Evolutionary conservation across 2,329 filamentous ascomycete species (phyloP).

Genomic region (Penicillium sp.): DNA sequence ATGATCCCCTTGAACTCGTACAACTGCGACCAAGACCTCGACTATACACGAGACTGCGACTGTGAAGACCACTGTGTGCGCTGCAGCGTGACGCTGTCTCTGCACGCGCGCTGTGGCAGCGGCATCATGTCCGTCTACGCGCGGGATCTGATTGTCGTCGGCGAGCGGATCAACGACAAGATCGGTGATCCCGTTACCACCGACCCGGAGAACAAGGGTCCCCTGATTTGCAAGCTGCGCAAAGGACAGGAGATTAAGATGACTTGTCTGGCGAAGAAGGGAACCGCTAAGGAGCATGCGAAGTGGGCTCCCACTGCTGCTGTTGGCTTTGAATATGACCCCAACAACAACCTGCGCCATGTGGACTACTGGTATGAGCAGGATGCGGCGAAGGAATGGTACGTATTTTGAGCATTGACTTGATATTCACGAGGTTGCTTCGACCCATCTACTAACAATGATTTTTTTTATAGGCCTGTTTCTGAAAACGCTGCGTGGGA

Average conservation of each 20-base stretch:
- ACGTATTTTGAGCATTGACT: slow-evolving; percentile 31
- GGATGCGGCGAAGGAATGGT: slow-evolving; percentile 81
- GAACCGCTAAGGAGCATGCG: slow-evolving; percentile 96
- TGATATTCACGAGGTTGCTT: background rate
- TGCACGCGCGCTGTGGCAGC: slow-evolving; percentile 80
- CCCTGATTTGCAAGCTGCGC: slow-evolving; percentile 85
- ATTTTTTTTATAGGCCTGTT: slow-evolving; percentile 30
- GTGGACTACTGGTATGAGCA: slow-evolving; percentile 93
- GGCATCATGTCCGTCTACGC: slow-evolving; percentile 95
- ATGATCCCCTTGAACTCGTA: slow-evolving; percentile 84
- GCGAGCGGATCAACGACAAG: slow-evolving; percentile 66
- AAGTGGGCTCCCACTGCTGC: slow-evolving; percentile 95
- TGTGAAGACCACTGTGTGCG: slow-evolving; percentile 93
- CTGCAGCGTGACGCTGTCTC: slow-evolving; percentile 78
- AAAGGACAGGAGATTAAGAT: slow-evolving; percentile 87
- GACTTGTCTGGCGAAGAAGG: slow-evolving; percentile 93
- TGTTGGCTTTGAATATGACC: slow-evolving; percentile 96
- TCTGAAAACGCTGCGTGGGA: slow-evolving; percentile 62
- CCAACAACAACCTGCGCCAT: slow-evolving; percentile 91
- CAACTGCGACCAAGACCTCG: slow-evolving; percentile 72
- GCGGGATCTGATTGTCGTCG: slow-evolving; percentile 74
- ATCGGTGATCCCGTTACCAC: slow-evolving; percentile 80
- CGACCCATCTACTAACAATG: background rate
- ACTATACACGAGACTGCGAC: slow-evolving; percentile 91
- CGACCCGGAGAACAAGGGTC: slow-evolving; percentile 76